A percentile compares a stretch with the other conserved stretches of the same genome.
Evolutionary conservation across 2,329 filamentous ascomycete genomes (phyloP).

Genomic region (Trichophyton schoenleinii): DNA sequence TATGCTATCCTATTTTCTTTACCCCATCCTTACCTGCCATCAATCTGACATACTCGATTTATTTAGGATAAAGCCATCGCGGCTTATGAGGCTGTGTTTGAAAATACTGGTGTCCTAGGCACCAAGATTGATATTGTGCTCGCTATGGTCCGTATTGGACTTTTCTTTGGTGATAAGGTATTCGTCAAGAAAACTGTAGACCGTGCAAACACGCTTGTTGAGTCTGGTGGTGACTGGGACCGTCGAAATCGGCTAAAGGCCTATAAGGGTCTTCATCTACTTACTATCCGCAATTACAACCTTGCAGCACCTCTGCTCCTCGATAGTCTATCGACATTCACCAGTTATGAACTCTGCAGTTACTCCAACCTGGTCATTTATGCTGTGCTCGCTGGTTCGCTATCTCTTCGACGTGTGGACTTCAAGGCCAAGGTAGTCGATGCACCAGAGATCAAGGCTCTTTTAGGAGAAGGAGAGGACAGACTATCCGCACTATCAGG

Average conservation of each 20-base stretch:
- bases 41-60: slow-evolving; percentile 3
- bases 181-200: slow-evolving; percentile 91
- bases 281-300: slow-evolving; percentile 84
- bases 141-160: slow-evolving; percentile 84
- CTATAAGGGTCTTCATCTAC: slow-evolving; percentile 86
- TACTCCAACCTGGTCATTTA: slow-evolving; percentile 93
- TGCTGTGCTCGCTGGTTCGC: slow-evolving; percentile 83
- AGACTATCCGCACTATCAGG: slow-evolving; percentile 73
- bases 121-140: slow-evolving; percentile 96
- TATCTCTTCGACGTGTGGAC: slow-evolving; percentile 90
- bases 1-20: neutral
- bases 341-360: slow-evolving; percentile 94
- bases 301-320: slow-evolving; percentile 83
- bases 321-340: slow-evolving; percentile 95
- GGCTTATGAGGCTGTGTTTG: slow-evolving; percentile 82
- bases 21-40: slow-evolving; percentile 9
- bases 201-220: slow-evolving; percentile 76
- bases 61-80: slow-evolving; percentile 80
- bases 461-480: slow-evolving; percentile 80
- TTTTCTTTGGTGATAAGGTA: slow-evolving; percentile 90
- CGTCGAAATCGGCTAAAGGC: slow-evolving; percentile 96
- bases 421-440: slow-evolving; percentile 99
- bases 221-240: slow-evolving; percentile 96
- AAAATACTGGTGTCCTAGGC: slow-evolving; percentile 93
- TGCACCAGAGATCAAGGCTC: slow-evolving; percentile 94